These are phyloP conservation scores for Cicer chorassanicum DNA, from an alignment of 306 rosid genomes.

Conservation along the genomic window DNA sequence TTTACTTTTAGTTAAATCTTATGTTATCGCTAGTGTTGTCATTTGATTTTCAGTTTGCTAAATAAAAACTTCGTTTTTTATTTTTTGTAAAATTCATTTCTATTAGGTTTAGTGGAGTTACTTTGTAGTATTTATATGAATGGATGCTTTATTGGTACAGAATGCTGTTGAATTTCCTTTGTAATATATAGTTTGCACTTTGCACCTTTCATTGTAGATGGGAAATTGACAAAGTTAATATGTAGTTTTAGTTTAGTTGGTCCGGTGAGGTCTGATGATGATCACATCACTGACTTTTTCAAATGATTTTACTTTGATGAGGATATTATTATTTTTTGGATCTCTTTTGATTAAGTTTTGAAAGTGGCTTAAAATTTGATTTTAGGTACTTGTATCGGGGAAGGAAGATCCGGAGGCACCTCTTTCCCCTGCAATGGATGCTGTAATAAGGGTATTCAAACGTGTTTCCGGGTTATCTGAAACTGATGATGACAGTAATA, in stretches of 20 bases:
- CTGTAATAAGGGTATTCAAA: conserved; percentile 80
- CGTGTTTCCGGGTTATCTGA: conserved; percentile 81
- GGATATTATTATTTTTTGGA: conserved; percentile 1
- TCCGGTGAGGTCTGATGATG: conserved; percentile 18
- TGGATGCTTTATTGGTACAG: background rate
- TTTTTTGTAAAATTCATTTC: background rate
- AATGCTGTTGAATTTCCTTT: conserved; percentile 1
- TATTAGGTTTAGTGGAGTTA: background rate
- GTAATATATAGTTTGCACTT: conserved; percentile 14
- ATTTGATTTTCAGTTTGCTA: conserved; percentile 31
- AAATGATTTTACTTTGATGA: background rate
- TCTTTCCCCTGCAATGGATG: conserved; percentile 97
- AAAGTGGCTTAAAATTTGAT: conserved; percentile 32
- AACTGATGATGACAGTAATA: conserved; percentile 61
- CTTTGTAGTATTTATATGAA: background rate
- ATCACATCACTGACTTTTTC: background rate
- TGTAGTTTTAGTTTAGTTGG: conserved; percentile 5
- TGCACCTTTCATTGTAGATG: conserved; percentile 13
- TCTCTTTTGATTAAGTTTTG: conserved; percentile 24
- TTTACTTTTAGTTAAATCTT: conserved; percentile 16
- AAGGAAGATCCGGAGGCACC: conserved; percentile 82
- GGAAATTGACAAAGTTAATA: conserved; percentile 20
- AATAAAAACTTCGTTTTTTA: conserved; percentile 1
- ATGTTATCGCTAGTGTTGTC: conserved; percentile 5
- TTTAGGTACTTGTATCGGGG: conserved; percentile 86